Conservation (phyloP, 2,329 filamentous ascomycete species). For the Epichloe bromicola region DNA sequence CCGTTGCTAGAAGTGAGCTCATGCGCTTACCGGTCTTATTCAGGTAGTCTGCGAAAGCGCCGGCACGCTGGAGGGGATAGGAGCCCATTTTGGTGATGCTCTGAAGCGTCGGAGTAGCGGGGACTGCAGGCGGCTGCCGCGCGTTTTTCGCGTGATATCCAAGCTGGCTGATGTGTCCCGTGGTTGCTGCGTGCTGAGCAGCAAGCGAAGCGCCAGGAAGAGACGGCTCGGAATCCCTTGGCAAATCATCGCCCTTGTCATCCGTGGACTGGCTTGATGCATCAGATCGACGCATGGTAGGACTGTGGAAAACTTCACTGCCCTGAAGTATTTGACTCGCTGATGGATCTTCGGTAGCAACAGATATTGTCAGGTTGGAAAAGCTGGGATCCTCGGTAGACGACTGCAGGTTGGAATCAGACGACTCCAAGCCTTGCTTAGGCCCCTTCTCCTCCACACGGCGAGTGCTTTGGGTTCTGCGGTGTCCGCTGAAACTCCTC, state of each 20-base stretch:
- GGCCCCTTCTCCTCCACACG: constrained; percentile 30
- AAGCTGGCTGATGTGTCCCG: constrained; percentile 22
- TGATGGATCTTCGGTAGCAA: constrained; percentile 60
- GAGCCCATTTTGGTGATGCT: constrained; percentile 48
- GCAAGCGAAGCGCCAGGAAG: constrained; percentile 4
- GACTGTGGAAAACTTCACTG: constrained; percentile 79
- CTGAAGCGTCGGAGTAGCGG: constrained; percentile 32
- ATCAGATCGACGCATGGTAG: constrained; percentile 46
- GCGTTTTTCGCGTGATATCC: constrained; percentile 13
- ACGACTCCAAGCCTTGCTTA: constrained; percentile 46
- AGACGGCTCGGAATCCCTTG: constrained; percentile 3
- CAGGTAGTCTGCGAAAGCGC: constrained; percentile 68
- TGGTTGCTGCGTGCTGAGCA: constrained; percentile 23
- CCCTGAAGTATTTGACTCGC: constrained; percentile 82
- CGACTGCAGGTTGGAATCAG: constrained; percentile 64
- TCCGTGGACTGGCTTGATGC: constrained; percentile 23
- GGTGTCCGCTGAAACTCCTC: constrained; percentile 51
- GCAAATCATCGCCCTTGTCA: constrained; percentile 9
- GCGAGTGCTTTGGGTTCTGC: constrained; percentile 37
- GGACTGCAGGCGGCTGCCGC: constrained; percentile 10
- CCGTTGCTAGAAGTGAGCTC: constrained; percentile 69
- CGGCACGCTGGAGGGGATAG: constrained; percentile 73
- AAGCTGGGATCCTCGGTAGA: constrained; percentile 58
- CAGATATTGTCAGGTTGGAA: constrained; percentile 56
- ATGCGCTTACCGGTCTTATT: constrained; percentile 68